Conservation (phyloP, 768 basidiomycete genomes). For the Mycena amicta region DNA sequence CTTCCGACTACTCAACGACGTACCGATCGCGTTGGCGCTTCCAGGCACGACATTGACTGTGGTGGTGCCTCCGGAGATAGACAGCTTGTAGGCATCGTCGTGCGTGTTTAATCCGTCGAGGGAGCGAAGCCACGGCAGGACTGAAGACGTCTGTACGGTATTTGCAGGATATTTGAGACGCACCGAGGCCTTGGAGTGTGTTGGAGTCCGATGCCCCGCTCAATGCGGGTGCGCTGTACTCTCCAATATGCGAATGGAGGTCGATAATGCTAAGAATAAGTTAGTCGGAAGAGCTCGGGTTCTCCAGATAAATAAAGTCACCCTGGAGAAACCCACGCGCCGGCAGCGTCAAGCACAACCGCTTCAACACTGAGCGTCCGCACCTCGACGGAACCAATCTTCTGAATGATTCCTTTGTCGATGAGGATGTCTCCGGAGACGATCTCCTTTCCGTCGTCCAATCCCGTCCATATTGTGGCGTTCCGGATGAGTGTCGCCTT, state of each 20-base stretch:
- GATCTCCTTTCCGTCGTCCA: conserved; percentile 55
- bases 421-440: conserved; percentile 57
- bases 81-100: conserved; percentile 59
- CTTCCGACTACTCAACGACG: too few relatives aligned
- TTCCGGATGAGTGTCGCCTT: conserved; percentile 59
- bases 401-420: conserved; percentile 63
- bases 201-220: conserved; percentile 56
- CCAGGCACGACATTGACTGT: conserved; percentile 77
- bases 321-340: conserved; percentile 70
- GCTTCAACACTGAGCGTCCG: conserved; percentile 26
- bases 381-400: conserved; percentile 45
- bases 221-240: conserved; percentile 36
- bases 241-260: conserved; percentile 61
- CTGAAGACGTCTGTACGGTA: too few relatives aligned
- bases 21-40: conserved; percentile 63
- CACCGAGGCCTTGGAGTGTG: conserved; percentile 51
- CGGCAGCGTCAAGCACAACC: conserved; percentile 53
- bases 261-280: conserved; percentile 41
- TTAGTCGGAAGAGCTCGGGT: too few relatives aligned
- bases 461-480: conserved; percentile 80
- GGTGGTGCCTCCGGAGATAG: conserved; percentile 72
- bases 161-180: conserved; percentile 7
- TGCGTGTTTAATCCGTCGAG: conserved; percentile 78
- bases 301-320: too few relatives aligned
- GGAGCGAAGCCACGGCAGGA: conserved; percentile 71